phyloP scores from a whole-genome alignment of 306 rosid genomes.

The Quercus glauca region DNA sequence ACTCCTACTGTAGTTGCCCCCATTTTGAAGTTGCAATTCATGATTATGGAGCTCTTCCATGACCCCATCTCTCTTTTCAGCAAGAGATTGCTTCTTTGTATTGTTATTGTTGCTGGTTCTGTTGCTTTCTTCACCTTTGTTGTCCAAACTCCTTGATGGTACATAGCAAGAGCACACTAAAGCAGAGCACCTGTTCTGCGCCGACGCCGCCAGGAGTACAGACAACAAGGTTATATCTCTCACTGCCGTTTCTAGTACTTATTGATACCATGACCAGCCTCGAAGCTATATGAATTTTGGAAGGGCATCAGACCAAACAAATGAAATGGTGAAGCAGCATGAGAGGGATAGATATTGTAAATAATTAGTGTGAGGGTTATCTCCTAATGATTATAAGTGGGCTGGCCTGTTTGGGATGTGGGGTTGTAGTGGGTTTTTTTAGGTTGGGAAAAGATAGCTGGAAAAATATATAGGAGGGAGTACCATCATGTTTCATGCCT shows the following conservation, averaged over 20 bases:
- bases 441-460: slow-evolving; percentile 12
- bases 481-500: slow-evolving; percentile 16
- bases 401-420: background rate
- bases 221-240: slow-evolving; percentile 8
- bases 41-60: slow-evolving; percentile 14
- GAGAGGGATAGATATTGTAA: background rate
- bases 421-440: background rate
- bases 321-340: background rate
- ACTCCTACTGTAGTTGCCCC: background rate
- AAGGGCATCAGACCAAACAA: slow-evolving; percentile 1
- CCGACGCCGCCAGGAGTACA: slow-evolving; percentile 42
- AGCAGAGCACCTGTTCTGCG: slow-evolving; percentile 43
- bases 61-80: slow-evolving; percentile 29
- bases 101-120: background rate
- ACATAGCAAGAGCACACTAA: slow-evolving; percentile 44
- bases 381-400: slow-evolving; percentile 7
- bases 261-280: slow-evolving; percentile 2
- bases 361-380: background rate
- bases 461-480: background rate
- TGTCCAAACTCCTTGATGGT: slow-evolving; percentile 25
- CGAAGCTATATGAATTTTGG: background rate
- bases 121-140: slow-evolving; percentile 19
- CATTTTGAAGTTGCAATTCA: background rate
- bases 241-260: background rate
- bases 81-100: slow-evolving; percentile 12